Evolutionary conservation across 306 rosid genomes (phyloP).

Genomic region (Hippophae tibetana): DNA sequence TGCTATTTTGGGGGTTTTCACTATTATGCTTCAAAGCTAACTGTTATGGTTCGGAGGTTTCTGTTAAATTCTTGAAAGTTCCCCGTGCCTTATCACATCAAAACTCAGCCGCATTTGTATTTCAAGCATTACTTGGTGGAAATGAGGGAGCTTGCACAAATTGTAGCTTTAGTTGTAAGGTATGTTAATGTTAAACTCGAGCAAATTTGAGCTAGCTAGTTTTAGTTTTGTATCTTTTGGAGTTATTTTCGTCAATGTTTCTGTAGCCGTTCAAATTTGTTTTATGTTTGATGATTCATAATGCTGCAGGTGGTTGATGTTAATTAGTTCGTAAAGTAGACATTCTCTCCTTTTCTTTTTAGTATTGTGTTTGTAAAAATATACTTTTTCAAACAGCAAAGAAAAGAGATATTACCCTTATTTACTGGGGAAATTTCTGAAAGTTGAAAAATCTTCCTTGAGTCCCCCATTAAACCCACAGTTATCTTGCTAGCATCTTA

Average conservation of each 20-base stretch:
- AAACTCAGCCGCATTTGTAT: constrained; percentile 62
- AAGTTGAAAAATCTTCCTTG: no score
- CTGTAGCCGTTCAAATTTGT: neutral
- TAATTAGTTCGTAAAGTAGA: neutral
- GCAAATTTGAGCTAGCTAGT: constrained; percentile 1
- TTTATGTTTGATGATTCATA: constrained; percentile 3
- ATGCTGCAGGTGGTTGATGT: neutral
- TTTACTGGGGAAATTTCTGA: no score
- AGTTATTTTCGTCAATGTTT: constrained; percentile 1
- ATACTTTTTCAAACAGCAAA: no score
- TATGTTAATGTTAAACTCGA: constrained; percentile 14
- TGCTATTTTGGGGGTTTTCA: constrained; percentile 29
- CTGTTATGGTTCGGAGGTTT: constrained; percentile 37
- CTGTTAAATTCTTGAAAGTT: constrained; percentile 61
- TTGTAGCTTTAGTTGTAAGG: constrained; percentile 74
- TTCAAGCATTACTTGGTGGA: constrained; percentile 36
- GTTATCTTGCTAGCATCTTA: no score
- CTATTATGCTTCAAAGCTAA: constrained; percentile 30
- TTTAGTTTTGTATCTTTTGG: neutral
- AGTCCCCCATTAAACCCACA: no score
- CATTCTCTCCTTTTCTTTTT: neutral
- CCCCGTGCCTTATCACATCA: constrained; percentile 70
- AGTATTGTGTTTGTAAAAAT: neutral
- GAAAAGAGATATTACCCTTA: no score
- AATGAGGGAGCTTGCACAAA: constrained; percentile 30